A percentile compares a stretch with the other conserved stretches of the same genome.
phyloP scores from a whole-genome alignment of 306 rosid genomes.

The Crataegus laevigata region DNA sequence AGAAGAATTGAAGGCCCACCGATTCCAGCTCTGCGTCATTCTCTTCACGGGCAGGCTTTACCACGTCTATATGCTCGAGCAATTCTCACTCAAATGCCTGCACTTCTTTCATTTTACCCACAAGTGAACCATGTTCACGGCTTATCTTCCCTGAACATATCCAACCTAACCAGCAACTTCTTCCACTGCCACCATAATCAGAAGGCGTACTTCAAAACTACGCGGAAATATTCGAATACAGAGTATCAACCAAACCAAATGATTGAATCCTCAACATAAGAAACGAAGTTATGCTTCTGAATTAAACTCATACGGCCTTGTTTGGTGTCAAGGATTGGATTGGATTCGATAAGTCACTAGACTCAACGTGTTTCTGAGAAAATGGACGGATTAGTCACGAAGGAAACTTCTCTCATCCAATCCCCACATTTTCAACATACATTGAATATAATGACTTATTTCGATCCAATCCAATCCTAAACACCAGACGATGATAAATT shows the following conservation, averaged over 20 bases:
- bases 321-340: too few species aligned
- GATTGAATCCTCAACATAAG: neutral
- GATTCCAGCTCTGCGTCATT: constrained; percentile 74
- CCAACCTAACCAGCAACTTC: constrained; percentile 65
- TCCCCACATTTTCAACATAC: too few species aligned
- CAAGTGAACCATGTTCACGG: constrained; percentile 80
- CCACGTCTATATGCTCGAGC: constrained; percentile 86
- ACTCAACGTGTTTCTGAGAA: too few species aligned
- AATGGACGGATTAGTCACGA: too few species aligned
- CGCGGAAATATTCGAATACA: neutral
- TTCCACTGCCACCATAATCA: constrained; percentile 61
- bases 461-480: too few species aligned
- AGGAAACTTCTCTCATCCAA: too few species aligned
- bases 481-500: too few species aligned
- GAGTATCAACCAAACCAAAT: neutral
- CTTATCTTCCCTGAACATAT: constrained; percentile 63
- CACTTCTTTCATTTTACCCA: constrained; percentile 80
- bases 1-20: constrained; percentile 74
- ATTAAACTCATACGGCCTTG: neutral
- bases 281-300: neutral
- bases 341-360: too few species aligned
- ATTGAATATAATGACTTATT: too few species aligned
- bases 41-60: constrained; percentile 83
- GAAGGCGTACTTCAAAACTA: neutral
- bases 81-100: constrained; percentile 69